Conservation (phyloP, 2,329 filamentous ascomycete species). For the Alternaria longipes region DNA sequence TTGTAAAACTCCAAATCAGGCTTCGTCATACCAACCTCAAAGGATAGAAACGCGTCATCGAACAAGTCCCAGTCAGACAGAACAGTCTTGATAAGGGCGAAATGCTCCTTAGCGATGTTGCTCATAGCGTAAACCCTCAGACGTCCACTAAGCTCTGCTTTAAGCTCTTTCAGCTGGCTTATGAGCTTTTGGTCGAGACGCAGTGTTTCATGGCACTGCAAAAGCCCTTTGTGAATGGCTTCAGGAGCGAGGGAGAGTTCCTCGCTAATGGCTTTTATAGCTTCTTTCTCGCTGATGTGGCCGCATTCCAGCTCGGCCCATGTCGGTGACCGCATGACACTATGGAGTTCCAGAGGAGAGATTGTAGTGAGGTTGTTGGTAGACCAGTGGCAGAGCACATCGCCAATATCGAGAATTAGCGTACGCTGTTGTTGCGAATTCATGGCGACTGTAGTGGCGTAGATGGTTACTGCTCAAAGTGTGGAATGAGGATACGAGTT, state of each 20-base stretch:
- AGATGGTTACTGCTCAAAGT: neutral
- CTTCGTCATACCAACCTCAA: slow-evolving; percentile 47
- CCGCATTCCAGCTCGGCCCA: slow-evolving; percentile 44
- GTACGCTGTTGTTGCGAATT: slow-evolving; percentile 1
- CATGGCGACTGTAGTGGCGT: neutral
- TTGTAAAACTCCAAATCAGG: slow-evolving; percentile 47
- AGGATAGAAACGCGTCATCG: slow-evolving; percentile 48
- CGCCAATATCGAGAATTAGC: slow-evolving; percentile 49
- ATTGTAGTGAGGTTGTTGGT: slow-evolving; percentile 36
- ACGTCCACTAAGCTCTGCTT: slow-evolving; percentile 16
- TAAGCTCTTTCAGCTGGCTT: slow-evolving; percentile 27
- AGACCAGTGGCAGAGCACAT: slow-evolving; percentile 49
- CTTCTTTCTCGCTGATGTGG: slow-evolving; percentile 31
- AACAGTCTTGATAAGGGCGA: slow-evolving; percentile 29
- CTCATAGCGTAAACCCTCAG: slow-evolving; percentile 46
- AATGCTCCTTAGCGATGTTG: slow-evolving; percentile 44
- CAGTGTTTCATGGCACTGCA: slow-evolving; percentile 41
- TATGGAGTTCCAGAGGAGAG: slow-evolving; percentile 24
- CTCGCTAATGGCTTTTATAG: slow-evolving; percentile 21
- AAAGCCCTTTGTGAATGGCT: slow-evolving; percentile 38
- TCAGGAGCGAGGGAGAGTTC: slow-evolving; percentile 33
- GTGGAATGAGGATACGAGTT: neutral
- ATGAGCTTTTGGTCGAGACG: slow-evolving; percentile 34
- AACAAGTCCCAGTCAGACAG: slow-evolving; percentile 47
- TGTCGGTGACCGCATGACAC: slow-evolving; percentile 36